Evolutionary conservation across 2,329 filamentous ascomycete genomes (phyloP), one percentile per base, ranked within the genome.

Genomic region (Aspergillus terreus): DNA sequence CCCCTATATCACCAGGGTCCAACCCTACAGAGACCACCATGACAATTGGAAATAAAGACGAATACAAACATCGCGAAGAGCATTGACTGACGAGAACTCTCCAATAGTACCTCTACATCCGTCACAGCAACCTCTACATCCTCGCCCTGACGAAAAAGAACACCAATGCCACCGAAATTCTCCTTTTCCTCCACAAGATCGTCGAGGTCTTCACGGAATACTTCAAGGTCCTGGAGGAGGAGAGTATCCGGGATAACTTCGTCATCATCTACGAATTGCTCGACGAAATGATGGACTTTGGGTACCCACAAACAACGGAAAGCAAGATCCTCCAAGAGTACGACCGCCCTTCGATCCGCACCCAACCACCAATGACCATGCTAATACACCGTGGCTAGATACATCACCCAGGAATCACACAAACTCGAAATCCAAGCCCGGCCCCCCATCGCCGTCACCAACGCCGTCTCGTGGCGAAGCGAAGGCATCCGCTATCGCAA

Each of bases 211-310:
- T 99, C 71, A 99, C 94, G 53, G 94, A 99, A 75, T 99, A 99
- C 79, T 99, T 99, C 82, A 99, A 99, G 74, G 92, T 95, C 58
- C 82, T 99, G 54, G 94, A 99, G 74, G 94, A 99, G 73, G 94
- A 99, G 75, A 96, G 90, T 64, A 99, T 99, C 71, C 85, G 94
- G 63, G 94, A 99, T 79, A 99, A 99, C 78, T 99, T 99, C 70
- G 94, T 99, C 72, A 86, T 99, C 69, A 99, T 99, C 68, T 99
- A 99, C 79, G 94, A 99, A 75, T 77, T 99, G 55, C 83, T 99
- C 57, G 94, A 99, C 69, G 94, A 99, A 78, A 99, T 99, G 94
- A 99, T 99, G 94, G 94, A 99, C 75, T 99, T 99, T 79, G 94
- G 94, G 58, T 96, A 99, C 72, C 94, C 94, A 5, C 94, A 99